A percentile compares a stretch with the other conserved stretches of the same genome.
phyloP scores from a whole-genome alignment of 495 filamentous ascomycete genomes.

The Lasiosphaeriaceae sp. region DNA sequence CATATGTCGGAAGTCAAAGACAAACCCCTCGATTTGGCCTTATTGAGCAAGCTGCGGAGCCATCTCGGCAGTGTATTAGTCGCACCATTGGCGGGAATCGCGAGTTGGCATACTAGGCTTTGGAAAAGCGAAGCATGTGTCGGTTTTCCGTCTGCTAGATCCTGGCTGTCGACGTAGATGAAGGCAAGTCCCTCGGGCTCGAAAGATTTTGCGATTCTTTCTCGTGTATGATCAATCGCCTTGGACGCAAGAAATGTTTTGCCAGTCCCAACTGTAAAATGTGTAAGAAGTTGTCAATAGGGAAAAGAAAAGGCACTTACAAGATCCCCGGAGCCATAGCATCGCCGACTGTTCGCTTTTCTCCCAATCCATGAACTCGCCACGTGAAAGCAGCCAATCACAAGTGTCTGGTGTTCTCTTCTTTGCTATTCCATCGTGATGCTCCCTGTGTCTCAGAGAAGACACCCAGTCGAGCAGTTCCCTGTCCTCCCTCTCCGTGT shows the following conservation, averaged over 20 bases:
- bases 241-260: constrained; percentile 1
- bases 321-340: neutral
- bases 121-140: neutral
- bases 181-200: neutral
- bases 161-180: neutral
- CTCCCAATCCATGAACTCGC: neutral
- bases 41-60: too few species aligned
- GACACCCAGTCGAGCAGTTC: neutral
- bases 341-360: neutral
- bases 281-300: neutral
- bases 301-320: neutral
- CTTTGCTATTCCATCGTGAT: neutral
- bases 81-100: neutral
- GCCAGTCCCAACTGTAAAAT: neutral
- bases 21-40: too few species aligned
- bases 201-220: neutral
- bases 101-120: too few species aligned
- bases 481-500: neutral
- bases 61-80: neutral
- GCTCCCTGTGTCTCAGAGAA: neutral
- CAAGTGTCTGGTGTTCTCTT: neutral
- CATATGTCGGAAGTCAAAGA: too few species aligned
- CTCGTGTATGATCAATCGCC: neutral
- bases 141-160: neutral
- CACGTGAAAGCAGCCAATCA: neutral